phyloP scores from a whole-genome alignment of 139 green algal species.

The Coccomyxa sp. region DNA sequence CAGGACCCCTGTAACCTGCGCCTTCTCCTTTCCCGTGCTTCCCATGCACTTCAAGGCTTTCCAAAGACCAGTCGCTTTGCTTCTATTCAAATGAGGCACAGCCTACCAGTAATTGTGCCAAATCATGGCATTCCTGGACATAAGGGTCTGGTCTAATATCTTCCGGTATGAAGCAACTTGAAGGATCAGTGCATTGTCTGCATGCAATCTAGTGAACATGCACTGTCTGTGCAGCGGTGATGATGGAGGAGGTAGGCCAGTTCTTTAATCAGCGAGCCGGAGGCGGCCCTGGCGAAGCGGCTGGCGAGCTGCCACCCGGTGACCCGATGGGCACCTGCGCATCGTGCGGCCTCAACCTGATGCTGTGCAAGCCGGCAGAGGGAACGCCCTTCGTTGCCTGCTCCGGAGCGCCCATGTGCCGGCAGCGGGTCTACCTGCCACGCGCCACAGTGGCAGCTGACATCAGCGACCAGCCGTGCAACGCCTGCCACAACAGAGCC shows the following conservation, averaged over 20 bases:
- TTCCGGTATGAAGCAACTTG: no score
- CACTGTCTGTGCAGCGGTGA: constrained; percentile 15
- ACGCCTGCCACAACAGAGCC: constrained; percentile 11
- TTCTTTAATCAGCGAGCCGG: constrained; percentile 35
- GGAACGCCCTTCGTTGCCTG: constrained; percentile 1
- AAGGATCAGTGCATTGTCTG: background rate
- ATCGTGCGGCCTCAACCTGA: constrained; percentile 33
- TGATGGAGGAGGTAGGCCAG: constrained; percentile 37
- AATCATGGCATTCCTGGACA: background rate
- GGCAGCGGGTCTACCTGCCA: constrained; percentile 11
- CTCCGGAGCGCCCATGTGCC: constrained; percentile 20
- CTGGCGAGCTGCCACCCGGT: constrained; percentile 13
- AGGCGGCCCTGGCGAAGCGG: background rate
- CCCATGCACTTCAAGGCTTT: background rate
- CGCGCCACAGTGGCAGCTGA: background rate
- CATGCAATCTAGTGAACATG: background rate
- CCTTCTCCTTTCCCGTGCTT: background rate
- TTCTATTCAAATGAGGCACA: background rate
- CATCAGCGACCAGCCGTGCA: constrained; percentile 8
- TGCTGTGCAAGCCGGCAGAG: constrained; percentile 19
- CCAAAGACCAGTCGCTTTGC: background rate
- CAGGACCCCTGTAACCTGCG: background rate
- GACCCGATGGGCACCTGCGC: constrained; percentile 31
- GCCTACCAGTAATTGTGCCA: background rate
- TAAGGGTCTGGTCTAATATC: background rate